A percentile compares a stretch with the other conserved stretches of the same genome.
Conservation (phyloP, 2,329 filamentous ascomycete genomes). For the Aspergillus japonicus region DNA sequence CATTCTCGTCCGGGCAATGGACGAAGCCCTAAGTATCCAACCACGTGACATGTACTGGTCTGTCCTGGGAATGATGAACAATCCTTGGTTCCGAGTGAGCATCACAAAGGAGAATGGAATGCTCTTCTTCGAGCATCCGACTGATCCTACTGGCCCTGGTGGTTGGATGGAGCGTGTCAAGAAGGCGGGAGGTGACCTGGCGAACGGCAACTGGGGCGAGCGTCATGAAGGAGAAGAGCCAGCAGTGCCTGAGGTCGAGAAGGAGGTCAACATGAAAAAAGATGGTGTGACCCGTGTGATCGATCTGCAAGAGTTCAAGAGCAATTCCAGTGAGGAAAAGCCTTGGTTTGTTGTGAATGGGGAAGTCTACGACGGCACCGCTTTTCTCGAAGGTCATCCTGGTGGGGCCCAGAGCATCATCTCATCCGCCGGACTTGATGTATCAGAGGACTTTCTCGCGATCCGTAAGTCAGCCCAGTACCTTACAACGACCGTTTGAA, state of each 20-base stretch:
- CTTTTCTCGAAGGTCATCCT: conserved; percentile 77
- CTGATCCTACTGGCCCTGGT: conserved; percentile 72
- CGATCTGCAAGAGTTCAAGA: conserved; percentile 67
- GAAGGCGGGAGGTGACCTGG: conserved; percentile 73
- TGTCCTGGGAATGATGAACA: conserved; percentile 97
- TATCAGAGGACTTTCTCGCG: conserved; percentile 83
- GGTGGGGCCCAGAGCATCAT: conserved; percentile 84
- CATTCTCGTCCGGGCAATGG: conserved; percentile 82
- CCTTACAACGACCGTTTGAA: neutral
- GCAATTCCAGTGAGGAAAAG: conserved; percentile 62
- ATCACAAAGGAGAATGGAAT: conserved; percentile 66
- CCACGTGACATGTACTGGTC: conserved; percentile 96
- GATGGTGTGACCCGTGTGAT: conserved; percentile 63
- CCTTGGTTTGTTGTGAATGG: conserved; percentile 90
- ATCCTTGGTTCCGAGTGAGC: conserved; percentile 83
- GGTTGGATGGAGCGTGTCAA: conserved; percentile 96
- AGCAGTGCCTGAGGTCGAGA: conserved; percentile 49
- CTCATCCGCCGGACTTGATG: conserved; percentile 76
- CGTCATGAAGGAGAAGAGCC: conserved; percentile 53
- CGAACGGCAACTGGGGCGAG: conserved; percentile 84
- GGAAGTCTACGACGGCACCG: conserved; percentile 83
- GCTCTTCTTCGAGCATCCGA: conserved; percentile 83
- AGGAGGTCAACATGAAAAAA: conserved; percentile 76
- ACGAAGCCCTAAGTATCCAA: conserved; percentile 82
- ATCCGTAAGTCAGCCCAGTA: conserved; percentile 66